Evolutionary conservation across 2,329 filamentous ascomycete species (phyloP).

Genomic region (Cladophialophora exuberans): DNA sequence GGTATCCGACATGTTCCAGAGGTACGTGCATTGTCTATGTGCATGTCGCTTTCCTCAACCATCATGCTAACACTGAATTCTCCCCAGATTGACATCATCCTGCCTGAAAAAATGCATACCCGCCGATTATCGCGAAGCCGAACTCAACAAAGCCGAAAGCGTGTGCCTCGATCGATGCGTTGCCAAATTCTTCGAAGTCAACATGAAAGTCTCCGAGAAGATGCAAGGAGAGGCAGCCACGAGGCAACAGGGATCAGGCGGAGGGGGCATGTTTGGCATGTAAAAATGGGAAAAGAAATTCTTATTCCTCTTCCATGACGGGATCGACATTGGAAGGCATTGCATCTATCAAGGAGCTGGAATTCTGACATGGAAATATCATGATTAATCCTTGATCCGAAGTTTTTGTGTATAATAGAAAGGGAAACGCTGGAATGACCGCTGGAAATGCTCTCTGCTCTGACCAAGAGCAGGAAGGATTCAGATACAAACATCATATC

Average conservation of each 20-base stretch:
- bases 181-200: conserved; percentile 97
- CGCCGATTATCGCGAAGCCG: conserved; percentile 87
- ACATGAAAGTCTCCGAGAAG: conserved; percentile 95
- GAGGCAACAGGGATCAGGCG: conserved; percentile 61
- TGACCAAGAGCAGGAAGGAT: no score
- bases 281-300: conserved; percentile 33
- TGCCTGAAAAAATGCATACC: conserved; percentile 96
- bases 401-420: no score
- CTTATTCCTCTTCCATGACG: neutral
- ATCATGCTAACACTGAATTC: neutral
- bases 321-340: neutral
- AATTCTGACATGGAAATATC: no score
- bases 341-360: no score
- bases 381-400: no score
- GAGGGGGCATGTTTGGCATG: conserved; percentile 49
- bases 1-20: conserved; percentile 96
- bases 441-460: no score
- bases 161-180: conserved; percentile 98
- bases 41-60: neutral
- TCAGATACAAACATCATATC: no score
- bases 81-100: conserved; percentile 74
- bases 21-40: conserved; percentile 59
- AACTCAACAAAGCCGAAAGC: conserved; percentile 98
- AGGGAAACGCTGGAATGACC: no score
- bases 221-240: conserved; percentile 85